phyloP scores from a whole-genome alignment of 345 rosid genomes.

The Raphanus sativus region DNA sequence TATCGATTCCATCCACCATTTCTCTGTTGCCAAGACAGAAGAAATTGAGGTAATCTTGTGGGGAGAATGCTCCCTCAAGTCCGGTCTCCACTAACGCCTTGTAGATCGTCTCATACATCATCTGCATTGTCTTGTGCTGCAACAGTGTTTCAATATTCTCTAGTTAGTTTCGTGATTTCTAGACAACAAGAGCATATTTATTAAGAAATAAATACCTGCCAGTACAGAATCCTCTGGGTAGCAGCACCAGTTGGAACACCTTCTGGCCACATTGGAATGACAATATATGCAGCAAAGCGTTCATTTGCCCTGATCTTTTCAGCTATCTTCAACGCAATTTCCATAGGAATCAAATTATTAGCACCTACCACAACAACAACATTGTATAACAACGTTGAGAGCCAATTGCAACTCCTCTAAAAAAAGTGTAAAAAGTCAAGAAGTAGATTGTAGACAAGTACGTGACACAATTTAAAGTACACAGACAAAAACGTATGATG shows the following conservation, averaged over 20 bases:
- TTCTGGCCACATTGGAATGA: constrained; percentile 97
- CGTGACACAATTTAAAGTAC: not conserved
- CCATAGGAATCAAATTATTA: constrained; percentile 92
- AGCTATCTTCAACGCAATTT: constrained; percentile 90
- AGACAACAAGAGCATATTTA: not conserved
- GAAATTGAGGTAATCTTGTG: constrained; percentile 88
- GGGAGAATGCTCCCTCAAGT: constrained; percentile 60
- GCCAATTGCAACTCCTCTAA: not conserved
- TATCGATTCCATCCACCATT: constrained; percentile 22
- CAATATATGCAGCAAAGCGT: constrained; percentile 91
- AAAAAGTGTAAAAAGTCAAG: not conserved
- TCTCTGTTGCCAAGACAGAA: constrained; percentile 97
- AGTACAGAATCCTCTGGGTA: constrained; percentile 88
- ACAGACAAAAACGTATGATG: not conserved
- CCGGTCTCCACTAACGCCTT: constrained; percentile 86
- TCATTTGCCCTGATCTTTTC: constrained; percentile 82
- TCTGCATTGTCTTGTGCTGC: constrained; percentile 96
- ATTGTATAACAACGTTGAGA: constrained; percentile 1
- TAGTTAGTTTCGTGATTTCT: not conserved
- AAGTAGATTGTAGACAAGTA: constrained; percentile 7
- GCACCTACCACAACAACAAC: constrained; percentile 50
- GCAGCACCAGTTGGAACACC: constrained; percentile 89
- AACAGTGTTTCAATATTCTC: constrained; percentile 18
- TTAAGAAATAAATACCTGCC: constrained; percentile 67
- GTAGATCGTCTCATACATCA: constrained; percentile 94